Evolutionary conservation across 768 basidiomycete genomes (phyloP).

Genomic region (Leccinum incarnatum): DNA sequence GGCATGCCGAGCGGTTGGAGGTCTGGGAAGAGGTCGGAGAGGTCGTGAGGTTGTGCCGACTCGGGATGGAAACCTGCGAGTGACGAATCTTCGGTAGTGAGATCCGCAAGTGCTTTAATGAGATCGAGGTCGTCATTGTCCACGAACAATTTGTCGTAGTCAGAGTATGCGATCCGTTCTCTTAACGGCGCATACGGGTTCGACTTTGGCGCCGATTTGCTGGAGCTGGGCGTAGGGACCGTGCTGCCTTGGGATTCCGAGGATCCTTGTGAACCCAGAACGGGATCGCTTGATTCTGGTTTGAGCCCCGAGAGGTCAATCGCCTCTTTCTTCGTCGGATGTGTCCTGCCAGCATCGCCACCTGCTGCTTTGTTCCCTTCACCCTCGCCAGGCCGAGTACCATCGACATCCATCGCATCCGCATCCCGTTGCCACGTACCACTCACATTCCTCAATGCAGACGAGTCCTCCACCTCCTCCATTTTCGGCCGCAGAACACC

Average conservation of each 20-base stretch:
- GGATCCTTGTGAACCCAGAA: slow-evolving; percentile 42
- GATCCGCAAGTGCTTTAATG: slow-evolving; percentile 45
- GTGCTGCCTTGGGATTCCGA: slow-evolving; percentile 34
- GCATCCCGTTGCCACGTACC: slow-evolving; percentile 17
- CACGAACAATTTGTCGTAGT: slow-evolving; percentile 48
- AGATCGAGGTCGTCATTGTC: slow-evolving; percentile 51
- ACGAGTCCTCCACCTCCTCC: slow-evolving; percentile 58
- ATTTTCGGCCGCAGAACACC: slow-evolving; percentile 43
- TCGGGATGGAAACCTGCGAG: slow-evolving; percentile 18
- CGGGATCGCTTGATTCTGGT: slow-evolving; percentile 53
- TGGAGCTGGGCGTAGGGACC: slow-evolving; percentile 12
- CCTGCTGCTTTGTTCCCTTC: slow-evolving; percentile 22
- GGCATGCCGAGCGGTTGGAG: slow-evolving; percentile 59
- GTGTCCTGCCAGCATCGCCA: slow-evolving; percentile 11
- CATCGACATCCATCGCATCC: slow-evolving; percentile 38
- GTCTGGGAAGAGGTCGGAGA: slow-evolving; percentile 82
- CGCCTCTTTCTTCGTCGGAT: slow-evolving; percentile 28
- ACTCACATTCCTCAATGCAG: slow-evolving; percentile 33
- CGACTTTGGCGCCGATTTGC: slow-evolving; percentile 42
- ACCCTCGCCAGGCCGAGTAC: slow-evolving; percentile 17
- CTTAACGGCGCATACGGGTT: slow-evolving; percentile 56
- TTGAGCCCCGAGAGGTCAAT: slow-evolving; percentile 44
- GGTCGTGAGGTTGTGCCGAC: slow-evolving; percentile 40
- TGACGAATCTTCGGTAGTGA: slow-evolving; percentile 30
- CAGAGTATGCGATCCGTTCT: slow-evolving; percentile 49